Base-by-base conservation (phyloP, 169 alveolate genomes). In the Cryptosporidium sp. region DNA sequence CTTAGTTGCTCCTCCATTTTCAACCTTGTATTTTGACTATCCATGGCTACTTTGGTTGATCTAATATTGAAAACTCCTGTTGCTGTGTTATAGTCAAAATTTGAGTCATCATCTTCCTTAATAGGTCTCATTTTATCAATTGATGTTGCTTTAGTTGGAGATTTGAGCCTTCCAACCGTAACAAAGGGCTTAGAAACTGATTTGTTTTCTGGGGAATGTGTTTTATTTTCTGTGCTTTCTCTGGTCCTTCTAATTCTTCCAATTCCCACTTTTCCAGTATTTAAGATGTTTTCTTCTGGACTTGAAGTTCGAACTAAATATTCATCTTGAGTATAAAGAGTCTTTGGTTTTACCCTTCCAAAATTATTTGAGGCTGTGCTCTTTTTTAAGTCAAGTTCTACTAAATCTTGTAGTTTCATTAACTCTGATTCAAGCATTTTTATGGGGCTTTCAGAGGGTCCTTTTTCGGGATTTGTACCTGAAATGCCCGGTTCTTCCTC, bases 161-260 rank as follows among this genome's bases (percentile, higher is more conserved):
- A 35, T 73, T 33, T 53, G 29, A 73, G 53, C 68, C 86, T 73
- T 7, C 86, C 86, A 53, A 73, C 86, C 3, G 71, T 58, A 3
- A 42, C 86, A 21, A 53, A 21, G 18, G 86, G 86, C 44, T 56
- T 73, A 5, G 53, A 16, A 29, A n/a, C 68, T 8, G 35, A 56
- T 26, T 56, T 56, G 1, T 10, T 26, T 26, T 56, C 67, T 56
- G 67, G 39, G 51, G 69, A 60, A 4, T 9, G 37, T 23, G 69
- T 10, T 23, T 31, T n/a, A 60, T 0, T n/a, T 3, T 56, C 29
- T 37, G 0, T 26, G 35, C 18, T 16, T 21, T 58, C 86, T 42
- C 44, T 51, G 35, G 16, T 29, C 18, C 33, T 73, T 18, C 70
- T 52, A 3, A 73, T 18, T 60, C 86, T 52, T 37, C 86, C 86